Evolutionary conservation across 176 grass and related monocot species (phyloP).

Genomic region (Oryza australiensis): DNA sequence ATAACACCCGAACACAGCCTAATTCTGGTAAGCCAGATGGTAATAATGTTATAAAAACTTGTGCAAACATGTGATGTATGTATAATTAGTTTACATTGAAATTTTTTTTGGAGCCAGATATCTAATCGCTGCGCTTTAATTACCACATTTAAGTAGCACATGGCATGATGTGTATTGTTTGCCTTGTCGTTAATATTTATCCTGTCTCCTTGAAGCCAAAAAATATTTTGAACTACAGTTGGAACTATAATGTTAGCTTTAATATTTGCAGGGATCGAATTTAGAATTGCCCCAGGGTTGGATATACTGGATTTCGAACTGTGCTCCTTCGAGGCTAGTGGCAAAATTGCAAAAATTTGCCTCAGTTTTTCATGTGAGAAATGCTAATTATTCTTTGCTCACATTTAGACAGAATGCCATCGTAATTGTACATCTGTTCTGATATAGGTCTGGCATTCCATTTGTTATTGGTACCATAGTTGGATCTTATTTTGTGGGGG

Average conservation of each 20-base stretch:
- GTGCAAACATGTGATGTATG: background rate
- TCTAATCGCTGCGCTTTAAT: background rate
- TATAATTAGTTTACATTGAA: background rate
- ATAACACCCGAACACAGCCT: no score
- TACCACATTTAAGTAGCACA: background rate
- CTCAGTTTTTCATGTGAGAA: constrained; percentile 19
- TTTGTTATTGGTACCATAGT: constrained; percentile 19
- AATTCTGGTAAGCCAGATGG: no score
- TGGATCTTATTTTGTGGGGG: constrained; percentile 15
- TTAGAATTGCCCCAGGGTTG: constrained; percentile 21
- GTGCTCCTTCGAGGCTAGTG: constrained; percentile 14
- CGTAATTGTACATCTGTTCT: constrained; percentile 48
- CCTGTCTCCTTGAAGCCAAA: background rate
- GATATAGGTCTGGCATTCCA: constrained; percentile 33
- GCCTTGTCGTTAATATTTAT: background rate
- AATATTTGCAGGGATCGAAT: constrained; percentile 20
- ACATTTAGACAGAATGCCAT: constrained; percentile 40
- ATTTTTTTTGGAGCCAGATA: background rate
- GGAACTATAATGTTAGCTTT: background rate
- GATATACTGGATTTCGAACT: constrained; percentile 3
- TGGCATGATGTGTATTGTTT: background rate
- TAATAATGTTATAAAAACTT: no score
- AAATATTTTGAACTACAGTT: background rate
- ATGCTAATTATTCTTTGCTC: constrained; percentile 43
- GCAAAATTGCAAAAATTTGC: constrained; percentile 9